Evolutionary conservation across 176 grass and related monocot genomes (phyloP).

Genomic region (Cymbopogon citratus): DNA sequence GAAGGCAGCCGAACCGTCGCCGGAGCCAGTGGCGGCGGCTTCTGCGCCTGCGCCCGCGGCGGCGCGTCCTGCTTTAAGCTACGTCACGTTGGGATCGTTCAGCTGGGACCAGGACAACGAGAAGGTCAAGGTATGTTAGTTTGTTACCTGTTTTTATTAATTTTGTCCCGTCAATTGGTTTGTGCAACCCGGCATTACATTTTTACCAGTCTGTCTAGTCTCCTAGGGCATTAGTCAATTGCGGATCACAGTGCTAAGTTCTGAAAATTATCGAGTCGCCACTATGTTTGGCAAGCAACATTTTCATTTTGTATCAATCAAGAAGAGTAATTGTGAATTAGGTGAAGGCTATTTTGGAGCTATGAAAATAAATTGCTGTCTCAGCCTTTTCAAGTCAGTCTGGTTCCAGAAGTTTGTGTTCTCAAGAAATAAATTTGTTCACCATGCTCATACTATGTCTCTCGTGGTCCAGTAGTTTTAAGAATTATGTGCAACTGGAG

Average conservation of each 20-base stretch:
- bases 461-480: not conserved
- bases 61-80: conserved; percentile 24
- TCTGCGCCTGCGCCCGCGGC: not conserved
- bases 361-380: not conserved
- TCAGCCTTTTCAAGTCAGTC: not conserved
- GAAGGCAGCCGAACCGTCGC: not conserved
- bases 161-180: not conserved
- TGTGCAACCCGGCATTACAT: not conserved
- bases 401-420: too few species aligned
- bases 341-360: not conserved
- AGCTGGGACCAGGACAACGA: conserved; percentile 93
- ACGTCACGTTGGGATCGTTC: conserved; percentile 70
- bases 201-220: not conserved
- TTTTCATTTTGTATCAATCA: not conserved
- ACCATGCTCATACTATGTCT: not conserved
- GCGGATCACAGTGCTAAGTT: not conserved
- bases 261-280: not conserved
- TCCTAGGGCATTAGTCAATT: not conserved
- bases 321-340: not conserved
- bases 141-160: not conserved
- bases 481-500: not conserved
- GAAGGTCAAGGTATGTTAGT: conserved; percentile 74
- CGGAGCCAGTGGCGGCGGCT: conserved; percentile 12
- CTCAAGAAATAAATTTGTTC: not conserved
- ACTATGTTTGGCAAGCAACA: not conserved